phyloP scores from a whole-genome alignment of 2,329 filamentous ascomycete genomes.

The Talaromyces amestolkiae region DNA sequence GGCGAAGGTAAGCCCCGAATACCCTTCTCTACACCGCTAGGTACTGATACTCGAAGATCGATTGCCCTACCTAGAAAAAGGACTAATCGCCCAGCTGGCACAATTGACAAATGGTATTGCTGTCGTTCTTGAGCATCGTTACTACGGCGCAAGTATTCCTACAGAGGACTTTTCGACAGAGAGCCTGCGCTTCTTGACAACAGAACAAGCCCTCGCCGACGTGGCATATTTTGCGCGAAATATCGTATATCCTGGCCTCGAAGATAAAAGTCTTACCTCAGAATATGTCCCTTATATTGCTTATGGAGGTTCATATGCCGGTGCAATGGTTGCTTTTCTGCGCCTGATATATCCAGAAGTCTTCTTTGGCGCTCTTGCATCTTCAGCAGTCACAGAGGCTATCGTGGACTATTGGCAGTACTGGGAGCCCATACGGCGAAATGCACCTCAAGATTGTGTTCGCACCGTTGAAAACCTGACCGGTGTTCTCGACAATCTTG shows the following conservation, averaged over 20 bases:
- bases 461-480: slow-evolving; percentile 60
- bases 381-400: slow-evolving; percentile 73
- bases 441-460: slow-evolving; percentile 63
- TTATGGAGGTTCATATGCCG: slow-evolving; percentile 83
- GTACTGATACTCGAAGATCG: slow-evolving; percentile 43
- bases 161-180: slow-evolving; percentile 63
- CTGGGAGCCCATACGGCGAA: slow-evolving; percentile 57
- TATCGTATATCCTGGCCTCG: slow-evolving; percentile 67
- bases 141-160: slow-evolving; percentile 77
- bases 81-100: slow-evolving; percentile 69
- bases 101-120: slow-evolving; percentile 71
- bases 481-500: slow-evolving; percentile 59
- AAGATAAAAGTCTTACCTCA: slow-evolving; percentile 65
- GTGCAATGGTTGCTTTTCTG: slow-evolving; percentile 73
- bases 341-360: slow-evolving; percentile 73
- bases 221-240: slow-evolving; percentile 76
- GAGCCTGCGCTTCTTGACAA: slow-evolving; percentile 77
- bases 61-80: slow-evolving; percentile 71
- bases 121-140: slow-evolving; percentile 81
- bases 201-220: slow-evolving; percentile 78
- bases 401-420: slow-evolving; percentile 74
- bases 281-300: slow-evolving; percentile 68
- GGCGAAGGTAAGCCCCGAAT: slow-evolving; percentile 32
- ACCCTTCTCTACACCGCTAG: slow-evolving; percentile 12
- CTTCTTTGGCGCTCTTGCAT: slow-evolving; percentile 76